Conservation (phyloP, 2,329 filamentous ascomycete species). For the Graphiopsis chlorocephala region DNA sequence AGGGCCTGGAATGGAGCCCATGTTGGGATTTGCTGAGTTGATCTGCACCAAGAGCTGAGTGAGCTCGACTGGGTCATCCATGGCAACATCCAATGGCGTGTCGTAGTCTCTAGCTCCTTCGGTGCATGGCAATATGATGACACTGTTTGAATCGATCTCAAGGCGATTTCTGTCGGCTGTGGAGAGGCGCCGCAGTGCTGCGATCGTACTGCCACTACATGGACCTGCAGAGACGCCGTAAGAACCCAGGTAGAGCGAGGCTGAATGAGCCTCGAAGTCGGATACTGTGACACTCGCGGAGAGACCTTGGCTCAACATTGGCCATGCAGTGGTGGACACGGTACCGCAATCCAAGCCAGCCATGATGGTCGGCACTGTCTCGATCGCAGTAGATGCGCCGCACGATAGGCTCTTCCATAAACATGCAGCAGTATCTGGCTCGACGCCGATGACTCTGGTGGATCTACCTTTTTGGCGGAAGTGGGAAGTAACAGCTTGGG, state of each 20-base stretch:
- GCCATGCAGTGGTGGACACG: slow-evolving; percentile 63
- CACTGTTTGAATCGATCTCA: slow-evolving; percentile 18
- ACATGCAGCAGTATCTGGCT: slow-evolving; percentile 63
- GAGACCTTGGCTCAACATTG: slow-evolving; percentile 54
- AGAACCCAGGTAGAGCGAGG: slow-evolving; percentile 51
- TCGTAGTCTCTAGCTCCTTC: slow-evolving; percentile 57
- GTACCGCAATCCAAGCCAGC: slow-evolving; percentile 69
- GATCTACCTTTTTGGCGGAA: slow-evolving; percentile 50
- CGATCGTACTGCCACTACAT: slow-evolving; percentile 58
- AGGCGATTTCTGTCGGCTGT: slow-evolving; percentile 43
- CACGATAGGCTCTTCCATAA: slow-evolving; percentile 51
- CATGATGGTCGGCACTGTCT: slow-evolving; percentile 65
- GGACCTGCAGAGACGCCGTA: slow-evolving; percentile 54
- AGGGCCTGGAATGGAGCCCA: neutral
- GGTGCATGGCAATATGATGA: slow-evolving; percentile 64
- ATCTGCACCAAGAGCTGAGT: neutral
- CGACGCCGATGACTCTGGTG: slow-evolving; percentile 57
- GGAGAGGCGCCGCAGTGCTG: slow-evolving; percentile 51
- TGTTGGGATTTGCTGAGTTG: neutral
- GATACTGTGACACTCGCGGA: slow-evolving; percentile 60
- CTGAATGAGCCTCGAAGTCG: slow-evolving; percentile 61
- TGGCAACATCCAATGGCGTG: slow-evolving; percentile 1
- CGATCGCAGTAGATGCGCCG: slow-evolving; percentile 48
- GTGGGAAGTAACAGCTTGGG: slow-evolving; percentile 63
- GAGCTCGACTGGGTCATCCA: slow-evolving; percentile 7